These are phyloP conservation scores for Kazachstania kunashirensis DNA, from an alignment of 805 yeast species.

Conservation along the genomic window DNA sequence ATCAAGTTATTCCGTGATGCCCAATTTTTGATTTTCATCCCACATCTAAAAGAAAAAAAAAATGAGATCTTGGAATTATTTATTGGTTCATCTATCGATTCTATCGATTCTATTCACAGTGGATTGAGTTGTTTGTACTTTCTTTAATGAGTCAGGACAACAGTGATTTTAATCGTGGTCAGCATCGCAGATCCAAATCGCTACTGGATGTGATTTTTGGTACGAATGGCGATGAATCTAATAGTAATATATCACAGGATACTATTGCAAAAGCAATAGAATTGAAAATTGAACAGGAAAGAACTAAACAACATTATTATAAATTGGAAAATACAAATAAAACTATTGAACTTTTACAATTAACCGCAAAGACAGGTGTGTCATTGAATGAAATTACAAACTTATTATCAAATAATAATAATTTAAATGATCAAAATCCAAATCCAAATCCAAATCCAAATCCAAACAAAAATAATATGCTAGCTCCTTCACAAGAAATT, in stretches of 20 bases:
- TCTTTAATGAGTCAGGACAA: too few relatives aligned
- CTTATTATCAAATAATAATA: slow-evolving; percentile 33
- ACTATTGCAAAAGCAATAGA: slow-evolving; percentile 50
- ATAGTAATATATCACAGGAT: slow-evolving; percentile 34
- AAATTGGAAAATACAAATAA: slow-evolving; percentile 51
- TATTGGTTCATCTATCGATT: too few relatives aligned
- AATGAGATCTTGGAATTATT: too few relatives aligned
- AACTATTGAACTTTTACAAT: slow-evolving; percentile 51
- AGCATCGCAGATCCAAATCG: slow-evolving; percentile 6
- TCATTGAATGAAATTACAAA: slow-evolving; percentile 57
- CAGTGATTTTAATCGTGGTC: too few relatives aligned
- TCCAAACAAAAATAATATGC: too few relatives aligned
- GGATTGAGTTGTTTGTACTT: too few relatives aligned
- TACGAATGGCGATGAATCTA: slow-evolving; percentile 39
- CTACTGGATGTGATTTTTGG: slow-evolving; percentile 38
- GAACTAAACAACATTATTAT: slow-evolving; percentile 71
- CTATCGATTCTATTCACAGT: too few relatives aligned
- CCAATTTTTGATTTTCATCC: too few relatives aligned
- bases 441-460: background rate
- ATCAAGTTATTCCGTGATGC: too few relatives aligned
- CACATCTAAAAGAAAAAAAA: too few relatives aligned
- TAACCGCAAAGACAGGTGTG: slow-evolving; percentile 50
- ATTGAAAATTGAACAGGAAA: slow-evolving; percentile 63
- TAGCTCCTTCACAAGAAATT: too few relatives aligned
- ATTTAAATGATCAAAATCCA: background rate